phyloP scores from a whole-genome alignment of 2,329 filamentous ascomycete genomes.

The Xylaria sp. region DNA sequence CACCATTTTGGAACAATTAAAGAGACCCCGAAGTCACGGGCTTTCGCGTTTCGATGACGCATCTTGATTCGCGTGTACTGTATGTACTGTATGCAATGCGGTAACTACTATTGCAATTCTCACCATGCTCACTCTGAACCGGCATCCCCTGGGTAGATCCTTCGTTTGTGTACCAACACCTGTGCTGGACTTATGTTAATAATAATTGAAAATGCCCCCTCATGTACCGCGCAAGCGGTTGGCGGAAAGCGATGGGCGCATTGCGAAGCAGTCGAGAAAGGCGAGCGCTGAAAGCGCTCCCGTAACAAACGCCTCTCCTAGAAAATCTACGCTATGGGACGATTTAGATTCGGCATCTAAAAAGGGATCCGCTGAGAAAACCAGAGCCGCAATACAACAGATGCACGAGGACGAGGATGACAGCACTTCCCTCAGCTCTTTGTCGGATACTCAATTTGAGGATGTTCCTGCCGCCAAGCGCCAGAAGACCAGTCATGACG shows the following conservation, averaged over 20 bases:
- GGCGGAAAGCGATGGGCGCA: conserved; percentile 48
- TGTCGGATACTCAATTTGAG: conserved; percentile 69
- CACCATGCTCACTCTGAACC: background rate
- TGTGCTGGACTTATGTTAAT: conserved; percentile 19
- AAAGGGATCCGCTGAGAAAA: conserved; percentile 57
- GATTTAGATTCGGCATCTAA: conserved; percentile 65
- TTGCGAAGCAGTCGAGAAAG: conserved; percentile 48
- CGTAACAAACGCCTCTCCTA: conserved; percentile 49
- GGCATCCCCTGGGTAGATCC: background rate
- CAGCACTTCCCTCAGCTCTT: conserved; percentile 62
- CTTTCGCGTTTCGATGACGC: conserved; percentile 50
- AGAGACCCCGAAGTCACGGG: conserved; percentile 39
- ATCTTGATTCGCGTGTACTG: conserved; percentile 17
- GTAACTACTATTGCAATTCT: conserved; percentile 1
- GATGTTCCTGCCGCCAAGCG: conserved; percentile 58
- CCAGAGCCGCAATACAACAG: conserved; percentile 56
- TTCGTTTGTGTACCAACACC: background rate
- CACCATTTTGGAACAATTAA: conserved; percentile 35
- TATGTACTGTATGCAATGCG: background rate
- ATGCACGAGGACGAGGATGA: conserved; percentile 58
- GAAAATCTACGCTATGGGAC: conserved; percentile 70
- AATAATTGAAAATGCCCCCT: conserved; percentile 69
- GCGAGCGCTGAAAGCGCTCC: conserved; percentile 43
- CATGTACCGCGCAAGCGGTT: conserved; percentile 73
- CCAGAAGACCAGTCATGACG: conserved; percentile 51